Base-by-base conservation (phyloP, 2,329 filamentous ascomycete species). In the Chaetomium globosum region DNA sequence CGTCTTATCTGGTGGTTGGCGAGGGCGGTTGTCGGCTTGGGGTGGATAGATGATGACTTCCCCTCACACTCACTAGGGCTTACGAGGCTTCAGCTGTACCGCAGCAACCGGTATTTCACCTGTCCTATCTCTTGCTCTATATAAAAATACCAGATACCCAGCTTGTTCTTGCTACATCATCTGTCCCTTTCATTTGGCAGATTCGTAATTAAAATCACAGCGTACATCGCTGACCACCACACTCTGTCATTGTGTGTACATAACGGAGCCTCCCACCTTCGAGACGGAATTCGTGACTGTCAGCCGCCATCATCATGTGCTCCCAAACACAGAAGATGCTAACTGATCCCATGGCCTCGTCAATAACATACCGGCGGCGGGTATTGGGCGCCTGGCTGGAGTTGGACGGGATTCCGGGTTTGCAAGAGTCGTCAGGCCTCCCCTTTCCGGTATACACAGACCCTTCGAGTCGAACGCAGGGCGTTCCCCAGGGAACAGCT, bases 401-500 rank as follows among this genome's bases (percentile, higher is more conserved):
- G n/a, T 71, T 70, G 13, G 68, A 59, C 10, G 67, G 65, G 13
- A 74, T 70, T n/a, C 72, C 73, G 1, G 66, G 60, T 53, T 69
- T 69, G 69, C 73, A 75, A 5, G 66, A 69, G 62, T 72, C 70
- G 28, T 63, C 65, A 3, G 70, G 55, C n/a, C 39, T 49, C 0
- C 70, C 71, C 33, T 63, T 67, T 3, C 71, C 72, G 16, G 72
- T 73, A 59, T 75, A 69, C 68, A 72, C 67, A 8, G 70, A 69
- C 2, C 73, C 74, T 52, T 74, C 73, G 4, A 74, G 69, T 3
- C 77, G 72, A 1, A 63, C 69, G 65, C 77, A 78, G 1, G 75
- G 76, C 33, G 69, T 74, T 19, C 75, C 76, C 76, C 76, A 79
- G 0, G 77, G 76, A n/a, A 79, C 75, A 1, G 68, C 69, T 30